Percentiles rank a stretch among this genome's conserved stretches.
phyloP scores from a whole-genome alignment of 306 rosid species.

The Ormosia semicastrata region DNA sequence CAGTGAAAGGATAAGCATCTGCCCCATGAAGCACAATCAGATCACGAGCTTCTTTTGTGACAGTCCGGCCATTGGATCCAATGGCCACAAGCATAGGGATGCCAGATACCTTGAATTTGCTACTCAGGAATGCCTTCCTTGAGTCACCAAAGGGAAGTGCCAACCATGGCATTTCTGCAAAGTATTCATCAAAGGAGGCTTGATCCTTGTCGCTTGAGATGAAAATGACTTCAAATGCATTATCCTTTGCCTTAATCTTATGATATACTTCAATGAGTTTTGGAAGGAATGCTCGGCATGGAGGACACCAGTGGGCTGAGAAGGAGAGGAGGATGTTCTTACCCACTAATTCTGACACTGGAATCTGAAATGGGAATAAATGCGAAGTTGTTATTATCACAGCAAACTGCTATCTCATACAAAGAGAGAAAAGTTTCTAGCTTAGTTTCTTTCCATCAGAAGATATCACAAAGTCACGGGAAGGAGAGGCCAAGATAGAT shows the following conservation, averaged over 20 bases:
- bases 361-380: slow-evolving; percentile 43
- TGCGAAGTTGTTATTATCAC: background rate
- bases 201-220: slow-evolving; percentile 75
- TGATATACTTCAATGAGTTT: slow-evolving; percentile 59
- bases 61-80: slow-evolving; percentile 63
- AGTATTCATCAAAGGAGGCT: slow-evolving; percentile 57
- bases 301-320: slow-evolving; percentile 88
- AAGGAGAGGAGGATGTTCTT: slow-evolving; percentile 74
- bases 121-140: slow-evolving; percentile 57
- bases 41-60: slow-evolving; percentile 52
- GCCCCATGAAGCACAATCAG: slow-evolving; percentile 52
- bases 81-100: slow-evolving; percentile 69
- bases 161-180: slow-evolving; percentile 78
- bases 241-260: slow-evolving; percentile 57
- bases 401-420: background rate
- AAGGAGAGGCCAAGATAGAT: slow-evolving; percentile 45
- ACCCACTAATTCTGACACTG: slow-evolving; percentile 63
- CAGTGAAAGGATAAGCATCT: slow-evolving; percentile 71
- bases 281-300: slow-evolving; percentile 80
- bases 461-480: slow-evolving; percentile 63
- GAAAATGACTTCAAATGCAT: slow-evolving; percentile 66
- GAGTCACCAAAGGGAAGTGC: slow-evolving; percentile 76
- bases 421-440: background rate
- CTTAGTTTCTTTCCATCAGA: slow-evolving; percentile 50
- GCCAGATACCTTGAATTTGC: slow-evolving; percentile 58